Percentiles rank a stretch among this genome's conserved stretches.
phyloP scores from a whole-genome alignment of 2,329 filamentous ascomycete species.

The Cladophialophora chaetospira region DNA sequence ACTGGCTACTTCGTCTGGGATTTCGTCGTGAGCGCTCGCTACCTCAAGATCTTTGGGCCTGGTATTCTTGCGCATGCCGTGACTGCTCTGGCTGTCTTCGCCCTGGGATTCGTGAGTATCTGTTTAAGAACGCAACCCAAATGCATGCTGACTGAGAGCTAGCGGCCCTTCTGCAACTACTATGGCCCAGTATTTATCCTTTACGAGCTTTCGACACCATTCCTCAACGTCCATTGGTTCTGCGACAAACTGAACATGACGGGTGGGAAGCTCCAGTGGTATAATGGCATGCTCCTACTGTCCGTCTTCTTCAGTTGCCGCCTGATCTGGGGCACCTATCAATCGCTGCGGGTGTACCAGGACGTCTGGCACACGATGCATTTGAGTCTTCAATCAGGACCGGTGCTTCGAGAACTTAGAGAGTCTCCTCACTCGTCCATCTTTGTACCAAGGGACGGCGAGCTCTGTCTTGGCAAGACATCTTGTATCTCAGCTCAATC shows the following conservation, averaged over 20 bases:
- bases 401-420: conserved; percentile 34
- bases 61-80: conserved; percentile 65
- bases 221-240: conserved; percentile 71
- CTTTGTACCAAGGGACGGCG: conserved; percentile 36
- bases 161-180: conserved; percentile 68
- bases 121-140: background rate
- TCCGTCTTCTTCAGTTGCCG: conserved; percentile 63
- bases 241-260: conserved; percentile 68
- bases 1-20: conserved; percentile 68
- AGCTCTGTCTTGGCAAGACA: conserved; percentile 41
- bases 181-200: conserved; percentile 67
- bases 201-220: conserved; percentile 67
- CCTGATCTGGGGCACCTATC: conserved; percentile 64
- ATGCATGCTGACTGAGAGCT: conserved; percentile 15
- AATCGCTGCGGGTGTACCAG: conserved; percentile 59
- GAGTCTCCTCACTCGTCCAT: conserved; percentile 19
- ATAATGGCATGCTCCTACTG: conserved; percentile 64
- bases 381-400: conserved; percentile 39
- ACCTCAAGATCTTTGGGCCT: conserved; percentile 61
- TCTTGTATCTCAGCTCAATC: conserved; percentile 44
- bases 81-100: conserved; percentile 62
- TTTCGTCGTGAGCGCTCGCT: conserved; percentile 56
- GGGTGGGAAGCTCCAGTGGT: conserved; percentile 61
- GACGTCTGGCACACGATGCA: conserved; percentile 60
- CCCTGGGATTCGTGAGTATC: conserved; percentile 62